phyloP scores from a whole-genome alignment of 2,329 filamentous ascomycete genomes.

The Colletotrichum phormii region DNA sequence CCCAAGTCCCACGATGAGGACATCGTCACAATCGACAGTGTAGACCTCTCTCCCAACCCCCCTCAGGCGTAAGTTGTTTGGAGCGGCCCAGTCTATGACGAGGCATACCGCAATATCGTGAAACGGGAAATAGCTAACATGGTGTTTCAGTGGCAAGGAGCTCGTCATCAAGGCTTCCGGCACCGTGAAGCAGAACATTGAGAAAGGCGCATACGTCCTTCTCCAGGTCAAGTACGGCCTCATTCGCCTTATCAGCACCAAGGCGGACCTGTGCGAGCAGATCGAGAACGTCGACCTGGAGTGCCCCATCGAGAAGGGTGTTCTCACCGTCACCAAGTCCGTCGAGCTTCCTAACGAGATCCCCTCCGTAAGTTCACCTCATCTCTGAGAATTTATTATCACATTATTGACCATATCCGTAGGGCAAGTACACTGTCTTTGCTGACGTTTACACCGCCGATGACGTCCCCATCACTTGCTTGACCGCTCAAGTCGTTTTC shows the following conservation, averaged over 20 bases:
- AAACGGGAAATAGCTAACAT: constrained; percentile 32
- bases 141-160: constrained; percentile 72
- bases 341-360: constrained; percentile 89
- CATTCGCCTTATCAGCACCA: constrained; percentile 86
- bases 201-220: constrained; percentile 82
- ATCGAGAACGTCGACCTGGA: constrained; percentile 87
- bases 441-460: constrained; percentile 86
- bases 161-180: constrained; percentile 85
- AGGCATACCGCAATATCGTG: neutral
- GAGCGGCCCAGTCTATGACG: neutral
- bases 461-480: constrained; percentile 83
- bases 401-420: constrained; percentile 38
- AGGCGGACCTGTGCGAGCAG: constrained; percentile 88
- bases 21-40: constrained; percentile 79
- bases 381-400: neutral
- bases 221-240: constrained; percentile 93
- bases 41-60: constrained; percentile 88
- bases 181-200: constrained; percentile 77
- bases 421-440: constrained; percentile 91
- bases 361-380: constrained; percentile 76
- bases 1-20: constrained; percentile 72
- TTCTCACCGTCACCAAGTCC: constrained; percentile 79
- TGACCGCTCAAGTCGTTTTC: constrained; percentile 80
- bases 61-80: constrained; percentile 77
- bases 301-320: constrained; percentile 88